Base-by-base conservation (phyloP, 164 flowering plant genomes). In the Vitis cinerea region DNA sequence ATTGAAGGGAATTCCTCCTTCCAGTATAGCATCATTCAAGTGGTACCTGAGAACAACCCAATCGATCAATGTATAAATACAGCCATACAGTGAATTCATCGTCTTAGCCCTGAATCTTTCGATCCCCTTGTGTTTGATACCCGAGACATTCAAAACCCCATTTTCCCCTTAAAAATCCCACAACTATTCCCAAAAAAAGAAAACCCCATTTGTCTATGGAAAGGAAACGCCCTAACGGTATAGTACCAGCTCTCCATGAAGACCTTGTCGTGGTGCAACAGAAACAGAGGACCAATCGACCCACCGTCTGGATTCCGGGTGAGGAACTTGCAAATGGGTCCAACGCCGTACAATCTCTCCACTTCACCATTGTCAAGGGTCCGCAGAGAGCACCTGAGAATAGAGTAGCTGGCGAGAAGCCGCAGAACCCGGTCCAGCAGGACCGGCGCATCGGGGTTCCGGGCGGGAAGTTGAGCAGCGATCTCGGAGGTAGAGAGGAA, bases 1-100 rank as follows among this genome's bases (percentile, higher is more conserved):
- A 65, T 74, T 63, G 57, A 84, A 80, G 3, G 85, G 81, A 31
- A 71, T 70, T 27, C 83, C 85, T 0, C 87, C 85, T 17, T 82
- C 82, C 16, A 82, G 67, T 13, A 82, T 71, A 4, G 78, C 77
- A 44, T 82, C 83, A n/a, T 80, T 82, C 51, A 84, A 49, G 61
- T 80, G 68, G 56, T 62, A 50, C 85, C 80, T 81, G 66, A 10
- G 16, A 31, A 55, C 29, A 47, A 31, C 44, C 3, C 44, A 31
- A 31, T 31, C 44, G 44, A 31, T 31, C 44, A 31, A 66, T 9
- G 8, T 59, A 55, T 31, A 29, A 67, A 10, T 47, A 58, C 17
- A 67, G 0, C 17, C 27, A 66, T 1, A 55, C 17, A 3, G 2
- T 27, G 3, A n/a, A 55, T 55, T 55, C n/a, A 15, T 17, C 61